Base-by-base conservation (phyloP, 116 monocot species). In the Zostera marina region DNA sequence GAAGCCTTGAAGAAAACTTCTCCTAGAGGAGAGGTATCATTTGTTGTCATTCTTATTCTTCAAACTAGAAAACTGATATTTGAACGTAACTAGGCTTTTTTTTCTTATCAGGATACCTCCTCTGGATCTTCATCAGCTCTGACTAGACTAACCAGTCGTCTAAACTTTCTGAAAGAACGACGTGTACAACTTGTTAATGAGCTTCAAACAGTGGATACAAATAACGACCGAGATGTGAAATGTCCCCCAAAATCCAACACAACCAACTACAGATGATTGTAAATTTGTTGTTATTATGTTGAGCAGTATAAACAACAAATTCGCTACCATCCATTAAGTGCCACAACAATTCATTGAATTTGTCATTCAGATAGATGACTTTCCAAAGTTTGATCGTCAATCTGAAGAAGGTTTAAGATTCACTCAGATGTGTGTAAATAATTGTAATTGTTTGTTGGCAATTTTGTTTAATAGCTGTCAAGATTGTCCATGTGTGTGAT, bases 151-250 rank as follows among this genome's bases (percentile, higher is more conserved):
- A 81, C 89, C 20, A 78, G 67, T 61, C 80, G 89, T 40, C 78
- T 89, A n/a, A 71, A 81, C 56, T 84, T 90, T 47, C 73, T 90
- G 52, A 90, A 84, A 70, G 84, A 90, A 70, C 62, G 81, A 17
- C 67, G 81, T 7, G 62, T 70, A 21, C 78, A 84, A 64, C 81
- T 84, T 52, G 81, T 64, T 16, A 82, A 68, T 59, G 90, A 79
- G 65, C 64, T 81, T 11, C 81, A 76, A 63, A 65, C 51, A 21
- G 22, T 72, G 21, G 81, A 76, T 0, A 41, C 39, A 22, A 54
- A 8, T 56, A 58, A 17, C 23, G 26, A 66, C 58, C 54, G 24
- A 7, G 19, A 16, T 55, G 13, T 49, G 15, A 54, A 63, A 23
- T 25, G 63, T 6, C 61, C 54, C 22, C 20, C 43, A 44, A 54